phyloP scores from a whole-genome alignment of 2,329 filamentous ascomycete species.

The Fusarium virguliforme region DNA sequence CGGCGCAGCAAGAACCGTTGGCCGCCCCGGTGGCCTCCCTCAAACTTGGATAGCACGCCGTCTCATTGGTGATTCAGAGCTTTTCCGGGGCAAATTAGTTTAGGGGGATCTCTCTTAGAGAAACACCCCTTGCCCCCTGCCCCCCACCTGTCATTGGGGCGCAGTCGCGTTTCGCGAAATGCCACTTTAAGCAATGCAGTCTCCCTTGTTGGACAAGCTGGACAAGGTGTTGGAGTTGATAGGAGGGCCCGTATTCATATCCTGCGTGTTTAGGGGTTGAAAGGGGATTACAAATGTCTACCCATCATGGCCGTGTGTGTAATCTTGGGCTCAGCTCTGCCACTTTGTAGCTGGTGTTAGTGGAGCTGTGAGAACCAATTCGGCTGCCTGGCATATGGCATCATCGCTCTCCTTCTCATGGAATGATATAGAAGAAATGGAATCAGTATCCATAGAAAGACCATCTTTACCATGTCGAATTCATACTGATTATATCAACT shows the following conservation, averaged over 20 bases:
- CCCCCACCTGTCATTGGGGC: slow-evolving; percentile 42
- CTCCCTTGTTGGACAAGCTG: neutral
- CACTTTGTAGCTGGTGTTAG: neutral
- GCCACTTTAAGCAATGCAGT: slow-evolving; percentile 14
- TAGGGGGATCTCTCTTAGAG: slow-evolving; percentile 19
- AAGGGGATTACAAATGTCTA: neutral
- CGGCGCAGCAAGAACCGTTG: slow-evolving; percentile 39
- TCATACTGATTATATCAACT: neutral
- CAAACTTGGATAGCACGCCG: slow-evolving; percentile 21
- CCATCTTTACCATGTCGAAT: too few species aligned
- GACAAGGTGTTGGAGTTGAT: neutral
- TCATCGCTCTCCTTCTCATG: neutral
- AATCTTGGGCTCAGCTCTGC: neutral
- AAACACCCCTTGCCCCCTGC: slow-evolving; percentile 23
- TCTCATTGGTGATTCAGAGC: slow-evolving; percentile 40
- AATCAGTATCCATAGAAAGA: neutral
- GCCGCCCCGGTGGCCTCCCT: slow-evolving; percentile 37
- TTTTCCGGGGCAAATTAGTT: slow-evolving; percentile 16
- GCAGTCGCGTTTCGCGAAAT: slow-evolving; percentile 35
- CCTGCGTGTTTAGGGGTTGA: neutral
- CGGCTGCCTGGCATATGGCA: slow-evolving; percentile 5
- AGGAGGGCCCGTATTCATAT: neutral
- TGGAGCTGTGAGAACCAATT: neutral
- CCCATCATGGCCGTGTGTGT: neutral
- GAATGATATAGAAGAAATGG: neutral